phyloP scores from a whole-genome alignment of 129 eudicot species.

The Flaveria bidentis region DNA sequence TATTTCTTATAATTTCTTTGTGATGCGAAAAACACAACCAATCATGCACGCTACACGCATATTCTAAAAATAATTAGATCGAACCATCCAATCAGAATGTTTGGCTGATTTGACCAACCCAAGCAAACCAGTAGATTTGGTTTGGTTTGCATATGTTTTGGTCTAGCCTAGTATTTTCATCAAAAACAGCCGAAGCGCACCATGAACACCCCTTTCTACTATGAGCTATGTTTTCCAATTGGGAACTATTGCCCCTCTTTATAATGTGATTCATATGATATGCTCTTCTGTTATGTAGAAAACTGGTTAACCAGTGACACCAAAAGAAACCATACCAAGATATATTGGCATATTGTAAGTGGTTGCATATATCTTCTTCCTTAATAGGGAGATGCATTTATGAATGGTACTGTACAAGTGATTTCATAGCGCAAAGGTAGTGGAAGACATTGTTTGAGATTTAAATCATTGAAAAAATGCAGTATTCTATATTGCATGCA shows the following conservation, averaged over 20 bases:
- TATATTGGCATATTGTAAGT: background rate
- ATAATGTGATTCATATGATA: background rate
- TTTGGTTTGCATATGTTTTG: no score
- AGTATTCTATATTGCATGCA: conserved; percentile 18
- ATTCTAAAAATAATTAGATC: no score
- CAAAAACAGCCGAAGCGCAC: no score
- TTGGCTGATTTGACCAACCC: no score
- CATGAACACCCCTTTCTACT: no score
- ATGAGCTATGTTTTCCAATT: background rate
- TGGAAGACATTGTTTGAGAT: conserved; percentile 5
- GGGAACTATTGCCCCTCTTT: background rate
- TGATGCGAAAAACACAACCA: no score
- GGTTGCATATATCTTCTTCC: background rate
- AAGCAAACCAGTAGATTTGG: no score
- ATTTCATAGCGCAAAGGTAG: background rate
- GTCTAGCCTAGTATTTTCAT: no score
- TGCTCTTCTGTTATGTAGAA: background rate
- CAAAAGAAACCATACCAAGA: background rate
- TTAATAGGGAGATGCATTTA: background rate
- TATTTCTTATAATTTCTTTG: no score
- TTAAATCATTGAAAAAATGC: conserved; percentile 7
- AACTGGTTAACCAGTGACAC: background rate
- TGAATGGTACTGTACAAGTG: conserved; percentile 5
- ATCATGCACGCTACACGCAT: no score
- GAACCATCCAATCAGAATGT: no score